These are phyloP conservation scores for Limnanthes douglasii DNA, from an alignment of 345 rosid genomes.

Conservation along the genomic window DNA sequence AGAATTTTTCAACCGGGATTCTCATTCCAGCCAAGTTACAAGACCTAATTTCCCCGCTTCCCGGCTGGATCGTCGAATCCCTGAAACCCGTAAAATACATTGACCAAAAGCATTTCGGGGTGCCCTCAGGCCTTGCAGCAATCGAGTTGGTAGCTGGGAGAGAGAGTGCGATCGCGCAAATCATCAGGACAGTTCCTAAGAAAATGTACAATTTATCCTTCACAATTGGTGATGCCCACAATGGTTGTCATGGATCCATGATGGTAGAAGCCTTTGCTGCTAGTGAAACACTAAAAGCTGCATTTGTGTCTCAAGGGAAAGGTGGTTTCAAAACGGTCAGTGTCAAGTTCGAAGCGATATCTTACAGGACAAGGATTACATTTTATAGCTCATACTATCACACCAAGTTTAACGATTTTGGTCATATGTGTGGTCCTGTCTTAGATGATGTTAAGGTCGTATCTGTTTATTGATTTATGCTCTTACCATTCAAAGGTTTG, in stretches of 20 bases:
- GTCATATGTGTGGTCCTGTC: slow-evolving; percentile 80
- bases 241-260: slow-evolving; percentile 72
- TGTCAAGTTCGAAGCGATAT: slow-evolving; percentile 29
- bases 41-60: slow-evolving; percentile 57
- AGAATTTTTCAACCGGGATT: slow-evolving; percentile 67
- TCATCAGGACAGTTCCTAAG: slow-evolving; percentile 37
- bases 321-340: slow-evolving; percentile 35
- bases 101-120: slow-evolving; percentile 49
- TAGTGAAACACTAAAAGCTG: slow-evolving; percentile 20
- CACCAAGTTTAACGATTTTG: slow-evolving; percentile 52
- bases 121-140: slow-evolving; percentile 45
- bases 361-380: slow-evolving; percentile 45
- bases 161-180: slow-evolving; percentile 75
- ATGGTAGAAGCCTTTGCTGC: slow-evolving; percentile 71
- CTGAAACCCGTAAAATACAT: slow-evolving; percentile 67
- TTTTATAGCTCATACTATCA: slow-evolving; percentile 68
- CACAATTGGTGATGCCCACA: slow-evolving; percentile 55
- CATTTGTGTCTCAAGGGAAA: slow-evolving; percentile 26
- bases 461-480: slow-evolving; percentile 1
- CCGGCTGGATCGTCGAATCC: slow-evolving; percentile 85
- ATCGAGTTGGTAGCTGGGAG: slow-evolving; percentile 65
- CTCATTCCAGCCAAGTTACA: slow-evolving; percentile 41
- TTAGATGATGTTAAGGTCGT: slow-evolving; percentile 49
- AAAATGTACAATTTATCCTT: slow-evolving; percentile 40
- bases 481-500: no score